These are phyloP conservation scores for Allium fistulosum DNA, from an alignment of 106 monocot species.

Conservation along the genomic window DNA sequence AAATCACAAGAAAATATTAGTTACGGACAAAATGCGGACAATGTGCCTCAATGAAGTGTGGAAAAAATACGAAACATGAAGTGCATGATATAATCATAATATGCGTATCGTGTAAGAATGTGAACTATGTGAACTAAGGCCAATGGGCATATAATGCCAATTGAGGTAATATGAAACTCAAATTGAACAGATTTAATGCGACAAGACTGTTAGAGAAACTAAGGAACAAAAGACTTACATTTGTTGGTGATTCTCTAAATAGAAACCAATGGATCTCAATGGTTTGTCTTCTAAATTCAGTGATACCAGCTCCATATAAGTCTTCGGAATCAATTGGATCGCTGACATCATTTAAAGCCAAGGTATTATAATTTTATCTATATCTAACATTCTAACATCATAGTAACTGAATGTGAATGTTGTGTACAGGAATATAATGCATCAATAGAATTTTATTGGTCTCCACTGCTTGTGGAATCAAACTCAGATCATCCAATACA, in stretches of 20 bases:
- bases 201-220: slow-evolving; percentile 51
- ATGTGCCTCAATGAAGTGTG: no score
- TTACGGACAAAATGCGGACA: no score
- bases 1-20: no score
- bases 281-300: slow-evolving; percentile 56
- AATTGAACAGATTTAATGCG: slow-evolving; percentile 45
- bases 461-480: slow-evolving; percentile 44
- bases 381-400: neutral
- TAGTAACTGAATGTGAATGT: no score
- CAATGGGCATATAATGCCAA: no score
- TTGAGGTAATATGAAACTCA: no score
- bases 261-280: no score
- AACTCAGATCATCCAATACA: slow-evolving; percentile 52
- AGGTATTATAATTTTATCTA: slow-evolving; percentile 21
- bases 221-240: slow-evolving; percentile 45
- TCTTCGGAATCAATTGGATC: slow-evolving; percentile 40
- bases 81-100: no score
- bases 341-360: slow-evolving; percentile 49
- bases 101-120: no score
- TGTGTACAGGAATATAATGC: slow-evolving; percentile 42
- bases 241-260: slow-evolving; percentile 68
- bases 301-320: slow-evolving; percentile 28
- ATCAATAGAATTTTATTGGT: slow-evolving; percentile 49
- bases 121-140: no score
- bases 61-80: no score